Base-by-base conservation (phyloP, 495 filamentous ascomycete species). In the Jackrogersella minutella region DNA sequence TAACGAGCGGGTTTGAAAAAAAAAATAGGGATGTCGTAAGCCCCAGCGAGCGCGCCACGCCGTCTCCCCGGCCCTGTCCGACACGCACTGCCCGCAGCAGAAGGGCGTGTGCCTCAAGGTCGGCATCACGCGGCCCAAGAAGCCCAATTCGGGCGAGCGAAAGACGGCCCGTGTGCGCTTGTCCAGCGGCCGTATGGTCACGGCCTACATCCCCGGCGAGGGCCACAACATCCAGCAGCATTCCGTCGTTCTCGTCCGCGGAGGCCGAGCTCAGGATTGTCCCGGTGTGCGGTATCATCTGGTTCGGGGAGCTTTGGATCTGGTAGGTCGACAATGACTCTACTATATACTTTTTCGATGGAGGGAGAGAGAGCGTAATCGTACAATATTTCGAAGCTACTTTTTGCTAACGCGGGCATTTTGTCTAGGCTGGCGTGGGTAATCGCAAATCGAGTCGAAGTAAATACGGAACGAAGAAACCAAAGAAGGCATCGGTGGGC, bases 141-240 rank as follows among this genome's bases (percentile, higher is more conserved):
- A 99, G 80, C 95, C 95, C 41, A 99, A 99, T 76, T 99, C 95
- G 14, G 96, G 91, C 28, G 92, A 97, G 79, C 80, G 95, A 43
- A 99, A 99, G 82, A 91, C 89, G 21, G 93, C 93, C 1, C 89
- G 93, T 76, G 88, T 99, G 13, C 79, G 93, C 61, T 81, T 99
- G 77, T 95, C 91, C 66, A 92, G 85, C 70, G 96, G 95, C 66
- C 91, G 88, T 74, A 83, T 93, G 56, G 83, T 99, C 62, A 96
- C 90, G 56, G 88, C 88, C 58, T 97, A 96, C 83, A 99, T 99
- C 71, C 91, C 92, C 16, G 96, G 95, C 66, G 92, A 98, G 86
- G 94, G 95, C 30, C 95, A 99, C 81, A 99, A 98, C 82, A 92
- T 97, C 66, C 94, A 97, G 83, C 95, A 98, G 85, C 95, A 99